Conservation (phyloP, 768 basidiomycete species). For the Boletus tylopilopsis region DNA sequence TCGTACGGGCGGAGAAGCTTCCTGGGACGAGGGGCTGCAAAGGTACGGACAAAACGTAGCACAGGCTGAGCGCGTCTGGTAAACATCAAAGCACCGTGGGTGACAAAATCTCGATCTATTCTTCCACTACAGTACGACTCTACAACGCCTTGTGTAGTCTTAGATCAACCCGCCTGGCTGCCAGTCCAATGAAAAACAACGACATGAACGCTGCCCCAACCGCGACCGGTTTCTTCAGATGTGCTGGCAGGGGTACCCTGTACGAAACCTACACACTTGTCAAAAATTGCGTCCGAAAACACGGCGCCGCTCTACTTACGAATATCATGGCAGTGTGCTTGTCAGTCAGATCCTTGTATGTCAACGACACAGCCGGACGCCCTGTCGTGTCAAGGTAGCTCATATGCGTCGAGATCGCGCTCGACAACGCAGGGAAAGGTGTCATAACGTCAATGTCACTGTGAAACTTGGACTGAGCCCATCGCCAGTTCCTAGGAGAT, state of each 20-base stretch:
- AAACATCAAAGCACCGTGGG: slow-evolving; percentile 17
- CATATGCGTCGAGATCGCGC: slow-evolving; percentile 59
- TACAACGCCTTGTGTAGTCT: slow-evolving; percentile 41
- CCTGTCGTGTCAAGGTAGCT: slow-evolving; percentile 93
- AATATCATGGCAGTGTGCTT: slow-evolving; percentile 78
- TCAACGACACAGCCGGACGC: slow-evolving; percentile 71
- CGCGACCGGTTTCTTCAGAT: slow-evolving; percentile 81
- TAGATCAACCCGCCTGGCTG: slow-evolving; percentile 49
- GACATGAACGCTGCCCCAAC: slow-evolving; percentile 69
- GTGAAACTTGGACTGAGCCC: slow-evolving; percentile 11
- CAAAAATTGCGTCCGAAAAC: slow-evolving; percentile 3
- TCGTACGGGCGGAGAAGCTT: slow-evolving; percentile 58
- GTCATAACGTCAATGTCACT: slow-evolving; percentile 75
- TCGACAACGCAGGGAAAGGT: slow-evolving; percentile 74
- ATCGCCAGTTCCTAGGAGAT: slow-evolving; percentile 10
- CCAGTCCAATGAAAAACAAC: slow-evolving; percentile 52
- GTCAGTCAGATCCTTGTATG: slow-evolving; percentile 72
- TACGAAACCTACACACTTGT: slow-evolving; percentile 71
- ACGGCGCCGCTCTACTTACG: slow-evolving; percentile 47
- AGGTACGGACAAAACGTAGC: slow-evolving; percentile 2
- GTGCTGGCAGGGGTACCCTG: slow-evolving; percentile 73
- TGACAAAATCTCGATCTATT: background rate
- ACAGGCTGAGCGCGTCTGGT: slow-evolving; percentile 1
- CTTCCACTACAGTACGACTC: too few relatives aligned
- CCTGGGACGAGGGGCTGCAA: slow-evolving; percentile 1